Conservation (phyloP, 1,139 yeast genomes). For the Yamadazyma diospyri region DNA sequence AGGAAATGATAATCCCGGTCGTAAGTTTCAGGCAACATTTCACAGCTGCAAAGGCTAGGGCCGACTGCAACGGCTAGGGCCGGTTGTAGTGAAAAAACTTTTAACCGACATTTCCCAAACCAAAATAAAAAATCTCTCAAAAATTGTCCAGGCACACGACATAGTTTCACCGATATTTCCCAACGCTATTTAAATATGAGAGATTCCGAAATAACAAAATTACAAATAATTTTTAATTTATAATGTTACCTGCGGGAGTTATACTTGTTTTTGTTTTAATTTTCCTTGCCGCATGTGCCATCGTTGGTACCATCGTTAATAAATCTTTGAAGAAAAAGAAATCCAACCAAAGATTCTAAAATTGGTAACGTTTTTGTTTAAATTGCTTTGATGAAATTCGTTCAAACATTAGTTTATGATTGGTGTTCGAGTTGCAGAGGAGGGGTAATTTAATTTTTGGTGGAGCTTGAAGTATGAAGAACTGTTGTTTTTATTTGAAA, state of each 20-base stretch:
- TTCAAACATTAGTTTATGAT: no score
- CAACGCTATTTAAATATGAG: background rate
- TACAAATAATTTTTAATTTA: constrained; percentile 5
- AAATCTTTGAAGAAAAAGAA: constrained; percentile 42
- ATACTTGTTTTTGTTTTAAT: constrained; percentile 47
- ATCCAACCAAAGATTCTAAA: constrained; percentile 48
- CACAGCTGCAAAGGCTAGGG: no score
- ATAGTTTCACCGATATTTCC: background rate
- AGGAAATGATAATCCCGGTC: no score
- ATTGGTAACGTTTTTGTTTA: constrained; percentile 1
- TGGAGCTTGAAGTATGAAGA: constrained; percentile 1
- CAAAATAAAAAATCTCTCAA: constrained; percentile 1
- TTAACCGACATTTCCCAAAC: constrained; percentile 5
- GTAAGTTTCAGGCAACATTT: no score
- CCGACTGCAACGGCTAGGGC: no score
- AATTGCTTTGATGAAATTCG: background rate
- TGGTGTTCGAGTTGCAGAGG: no score
- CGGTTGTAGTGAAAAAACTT: no score
- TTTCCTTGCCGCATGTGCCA: constrained; percentile 39
- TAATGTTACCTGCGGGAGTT: constrained; percentile 54
- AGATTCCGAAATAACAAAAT: background rate
- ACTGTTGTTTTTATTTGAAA: constrained; percentile 4
- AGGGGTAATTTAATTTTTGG: no score
- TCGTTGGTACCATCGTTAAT: constrained; percentile 31
- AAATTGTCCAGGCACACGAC: constrained; percentile 1